Base-by-base conservation (phyloP, 176 grass and related monocot species). In the Zea mays region DNA sequence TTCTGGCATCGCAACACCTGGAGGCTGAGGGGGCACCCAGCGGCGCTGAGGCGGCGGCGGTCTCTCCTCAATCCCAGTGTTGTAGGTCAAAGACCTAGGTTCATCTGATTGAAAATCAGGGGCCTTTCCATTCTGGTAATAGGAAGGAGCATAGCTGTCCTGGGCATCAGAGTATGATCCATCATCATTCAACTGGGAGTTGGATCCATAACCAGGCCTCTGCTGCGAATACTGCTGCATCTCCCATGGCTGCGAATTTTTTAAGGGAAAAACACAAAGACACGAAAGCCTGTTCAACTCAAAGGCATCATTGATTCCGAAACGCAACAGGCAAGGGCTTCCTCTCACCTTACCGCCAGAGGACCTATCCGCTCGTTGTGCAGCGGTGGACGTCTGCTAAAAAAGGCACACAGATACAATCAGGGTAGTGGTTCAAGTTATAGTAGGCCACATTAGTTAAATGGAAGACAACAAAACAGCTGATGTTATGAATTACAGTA, bases 1-100 rank as follows among this genome's bases (percentile, higher is more conserved):
- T 80, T 95, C 96, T 42, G 96, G 85, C 87, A 95, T 88, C 27
- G 34, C 71, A 8, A 99, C 87, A 8, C 85, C 21, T 21, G 96
- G 90, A 66, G 90, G 87, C 65, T 92, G 87, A 65, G 91, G 89
- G 27, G 86, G 91, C 7, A 93, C 86, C 94, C 94, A 97, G 61
- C 72, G 85, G 36, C 68, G 86, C 77, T 80, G 88, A 36, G 77
- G 79, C 0, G 64, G 79, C 0, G 64, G 75, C 1, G 74, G 52
- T 19, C 76, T 86, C 60, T 90, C 90, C 66, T 83, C 81, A 47
- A 58, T 57, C 21, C 79, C 75, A 6, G 15, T 27, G 72, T 46
- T 14, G 76, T 88, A 88, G 6, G 69, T 44, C 16, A 79, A 79
- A 67, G 78, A 76, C 67, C 71, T 90, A 7, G 39, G 37, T 47